Evolutionary conservation across 805 yeast species (phyloP).

Genomic region (Saccharomycopsis synnaedendra): DNA sequence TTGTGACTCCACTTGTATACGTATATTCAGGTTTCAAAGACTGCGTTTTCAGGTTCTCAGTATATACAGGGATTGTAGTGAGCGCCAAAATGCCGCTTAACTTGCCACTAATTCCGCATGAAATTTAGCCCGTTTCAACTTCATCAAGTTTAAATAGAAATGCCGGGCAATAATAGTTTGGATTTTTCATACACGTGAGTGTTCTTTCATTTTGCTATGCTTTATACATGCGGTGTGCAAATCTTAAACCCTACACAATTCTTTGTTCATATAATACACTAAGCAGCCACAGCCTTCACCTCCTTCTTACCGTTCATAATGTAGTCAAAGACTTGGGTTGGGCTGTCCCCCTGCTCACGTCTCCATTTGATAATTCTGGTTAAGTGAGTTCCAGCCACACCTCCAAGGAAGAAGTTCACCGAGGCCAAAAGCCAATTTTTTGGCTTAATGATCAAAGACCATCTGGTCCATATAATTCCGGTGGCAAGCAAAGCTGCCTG

Average conservation of each 20-base stretch:
- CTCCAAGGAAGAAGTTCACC: slow-evolving; percentile 86
- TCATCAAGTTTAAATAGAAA: too few species aligned
- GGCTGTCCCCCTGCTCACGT: slow-evolving; percentile 47
- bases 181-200: too few species aligned
- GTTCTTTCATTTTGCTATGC: too few species aligned
- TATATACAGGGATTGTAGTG: too few species aligned
- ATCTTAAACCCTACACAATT: slow-evolving; percentile 4
- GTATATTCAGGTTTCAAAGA: too few species aligned
- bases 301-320: slow-evolving; percentile 24
- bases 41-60: too few species aligned
- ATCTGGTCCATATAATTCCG: slow-evolving; percentile 94
- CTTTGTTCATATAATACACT: slow-evolving; percentile 4
- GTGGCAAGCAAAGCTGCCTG: slow-evolving; percentile 68
- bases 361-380: slow-evolving; percentile 63
- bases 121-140: too few species aligned
- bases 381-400: slow-evolving; percentile 82
- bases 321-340: slow-evolving; percentile 45
- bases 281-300: slow-evolving; percentile 1
- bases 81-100: too few species aligned
- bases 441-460: slow-evolving; percentile 92
- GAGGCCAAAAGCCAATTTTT: slow-evolving; percentile 79
- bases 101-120: too few species aligned
- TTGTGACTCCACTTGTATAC: too few species aligned
- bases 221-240: background rate
- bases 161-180: too few species aligned